Evolutionary conservation across 2,329 filamentous ascomycete species (phyloP), one percentile per base, ranked within the genome.

Genomic region (Talaromyces sp.): DNA sequence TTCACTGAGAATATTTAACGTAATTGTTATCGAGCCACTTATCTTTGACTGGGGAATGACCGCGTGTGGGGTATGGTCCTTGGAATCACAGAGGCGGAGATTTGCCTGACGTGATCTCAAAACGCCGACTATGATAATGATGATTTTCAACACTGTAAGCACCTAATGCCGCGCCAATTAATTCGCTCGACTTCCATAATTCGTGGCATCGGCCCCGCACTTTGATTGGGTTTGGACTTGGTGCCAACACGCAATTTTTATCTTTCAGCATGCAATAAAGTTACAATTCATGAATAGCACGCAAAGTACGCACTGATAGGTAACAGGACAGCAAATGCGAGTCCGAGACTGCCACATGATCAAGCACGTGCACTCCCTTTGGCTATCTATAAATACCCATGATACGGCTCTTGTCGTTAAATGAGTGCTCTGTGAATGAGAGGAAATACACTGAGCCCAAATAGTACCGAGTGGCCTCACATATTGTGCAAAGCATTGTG

Each of bases 1-100:
- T 38, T 38, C 6, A 5, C 1, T n/a, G 14, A 38, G 17, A n/a
- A 38, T 38, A 38, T 14, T n/a, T 2, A 4, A 17, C 1, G 1
- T 1, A 8, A 38, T 38, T 2, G 14, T n/a, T n/a, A 35, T 35
- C 32, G 11, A 8, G 17, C 9, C 17, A n/a, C 35, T 8, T 38
- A n/a, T 38, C 9, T 14, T 38, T 38, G 4, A 17, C 12, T n/a
- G 35, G 14, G 35, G 7, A 2, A 5, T n/a, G 14, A 38, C 17
- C 17, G 5, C 35, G 6, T 29, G 48, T 21, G 29, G 29, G 48
- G 24, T 26, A n/a, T 9, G 24, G 14, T 29, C 10, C 14, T 26
- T 27, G 12, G 3, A 29, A 29, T 26, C 17, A 52, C 75, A 8
- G 76, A 74, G 60, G 66, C 41, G 62, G 68, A 60, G 11, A 50